phyloP scores from a whole-genome alignment of 2,329 filamentous ascomycete genomes.

The Colletotrichum sp. region DNA sequence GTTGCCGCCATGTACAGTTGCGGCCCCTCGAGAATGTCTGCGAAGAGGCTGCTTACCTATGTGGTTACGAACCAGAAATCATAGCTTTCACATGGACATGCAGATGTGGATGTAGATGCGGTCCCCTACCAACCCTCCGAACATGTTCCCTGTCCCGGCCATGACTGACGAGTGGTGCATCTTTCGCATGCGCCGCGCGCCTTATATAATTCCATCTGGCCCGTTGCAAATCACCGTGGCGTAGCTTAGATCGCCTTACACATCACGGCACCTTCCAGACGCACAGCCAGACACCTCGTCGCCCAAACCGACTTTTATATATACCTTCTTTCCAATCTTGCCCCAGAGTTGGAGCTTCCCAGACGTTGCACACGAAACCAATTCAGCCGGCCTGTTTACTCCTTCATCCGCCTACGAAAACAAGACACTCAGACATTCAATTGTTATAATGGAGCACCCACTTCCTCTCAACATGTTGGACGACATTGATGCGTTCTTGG shows the following conservation, averaged over 20 bases:
- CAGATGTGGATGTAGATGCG: background rate
- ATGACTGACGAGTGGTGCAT: background rate
- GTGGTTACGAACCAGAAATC: slow-evolving; percentile 8
- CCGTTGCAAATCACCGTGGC: slow-evolving; percentile 14
- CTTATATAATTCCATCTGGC: slow-evolving; percentile 16
- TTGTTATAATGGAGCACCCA: slow-evolving; percentile 8
- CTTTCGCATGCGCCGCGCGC: slow-evolving; percentile 5
- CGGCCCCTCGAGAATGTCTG: background rate
- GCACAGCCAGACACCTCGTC: background rate
- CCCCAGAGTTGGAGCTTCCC: background rate
- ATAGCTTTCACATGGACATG: slow-evolving; percentile 8
- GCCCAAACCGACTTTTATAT: background rate
- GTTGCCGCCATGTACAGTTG: slow-evolving; percentile 1
- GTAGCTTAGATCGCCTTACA: slow-evolving; percentile 15
- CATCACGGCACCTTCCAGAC: slow-evolving; percentile 14
- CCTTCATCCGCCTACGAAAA: background rate
- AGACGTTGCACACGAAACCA: background rate
- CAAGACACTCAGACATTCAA: background rate
- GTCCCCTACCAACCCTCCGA: background rate
- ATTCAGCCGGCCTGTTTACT: background rate
- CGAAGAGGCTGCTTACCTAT: slow-evolving; percentile 17
- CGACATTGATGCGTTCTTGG: slow-evolving; percentile 21
- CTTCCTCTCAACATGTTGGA: slow-evolving; percentile 21
- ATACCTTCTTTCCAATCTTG: background rate
- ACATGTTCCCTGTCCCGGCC: slow-evolving; percentile 1